Conservation (phyloP, 768 basidiomycete species). For the Serendipita sp. region DNA sequence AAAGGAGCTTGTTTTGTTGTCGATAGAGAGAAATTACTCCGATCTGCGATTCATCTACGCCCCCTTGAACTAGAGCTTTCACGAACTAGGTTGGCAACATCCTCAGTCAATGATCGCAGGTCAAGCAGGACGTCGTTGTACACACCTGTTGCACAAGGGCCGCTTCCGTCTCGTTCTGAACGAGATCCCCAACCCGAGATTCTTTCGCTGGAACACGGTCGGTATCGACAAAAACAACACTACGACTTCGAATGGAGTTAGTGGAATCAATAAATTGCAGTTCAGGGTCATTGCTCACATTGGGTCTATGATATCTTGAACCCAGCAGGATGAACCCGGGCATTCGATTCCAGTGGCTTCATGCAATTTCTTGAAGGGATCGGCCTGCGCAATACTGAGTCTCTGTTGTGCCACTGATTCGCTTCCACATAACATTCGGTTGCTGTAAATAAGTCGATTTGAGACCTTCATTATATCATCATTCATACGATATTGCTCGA, state of each 20-base stretch:
- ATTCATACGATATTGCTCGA: conserved; percentile 92
- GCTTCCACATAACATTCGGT: conserved; percentile 63
- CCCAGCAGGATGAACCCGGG: conserved; percentile 42
- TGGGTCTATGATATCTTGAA: conserved; percentile 43
- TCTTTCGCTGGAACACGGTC: conserved; percentile 66
- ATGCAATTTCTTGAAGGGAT: conserved; percentile 32
- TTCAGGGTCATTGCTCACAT: conserved; percentile 27
- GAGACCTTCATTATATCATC: conserved; percentile 85
- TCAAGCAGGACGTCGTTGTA: background rate
- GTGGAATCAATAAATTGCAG: background rate
- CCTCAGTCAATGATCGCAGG: conserved; percentile 24
- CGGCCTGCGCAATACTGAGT: conserved; percentile 35
- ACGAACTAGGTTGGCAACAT: conserved; percentile 31
- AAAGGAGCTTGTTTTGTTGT: conserved; percentile 84
- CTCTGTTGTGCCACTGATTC: conserved; percentile 44
- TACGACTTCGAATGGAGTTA: conserved; percentile 34
- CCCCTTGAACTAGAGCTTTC: conserved; percentile 45
- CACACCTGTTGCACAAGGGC: conserved; percentile 23
- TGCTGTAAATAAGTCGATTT: conserved; percentile 70
- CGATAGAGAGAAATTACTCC: conserved; percentile 85
- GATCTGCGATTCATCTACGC: conserved; percentile 52
- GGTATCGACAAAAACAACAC: conserved; percentile 88
- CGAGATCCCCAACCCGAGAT: conserved; percentile 68
- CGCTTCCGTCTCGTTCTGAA: conserved; percentile 80
- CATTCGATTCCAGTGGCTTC: conserved; percentile 15